Evolutionary conservation across 1,284 basidiomycete species (phyloP).

Genomic region (Moesziomyces sp.): DNA sequence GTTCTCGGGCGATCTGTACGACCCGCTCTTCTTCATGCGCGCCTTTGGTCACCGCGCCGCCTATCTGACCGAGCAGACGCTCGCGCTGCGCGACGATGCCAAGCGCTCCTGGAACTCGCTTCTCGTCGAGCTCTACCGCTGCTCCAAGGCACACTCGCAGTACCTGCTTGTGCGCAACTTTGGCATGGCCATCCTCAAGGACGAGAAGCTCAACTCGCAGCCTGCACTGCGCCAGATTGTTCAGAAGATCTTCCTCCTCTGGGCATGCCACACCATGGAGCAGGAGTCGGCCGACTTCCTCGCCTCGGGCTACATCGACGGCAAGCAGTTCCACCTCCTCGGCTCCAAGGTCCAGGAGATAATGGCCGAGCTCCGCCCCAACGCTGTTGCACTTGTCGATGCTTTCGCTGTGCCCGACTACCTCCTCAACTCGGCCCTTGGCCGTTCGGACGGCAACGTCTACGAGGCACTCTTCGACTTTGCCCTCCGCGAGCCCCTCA

Average conservation of each 20-base stretch:
- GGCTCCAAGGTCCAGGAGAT: slow-evolving; percentile 66
- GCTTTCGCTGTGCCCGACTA: slow-evolving; percentile 67
- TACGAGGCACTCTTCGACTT: slow-evolving; percentile 66
- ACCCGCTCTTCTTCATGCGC: slow-evolving; percentile 65
- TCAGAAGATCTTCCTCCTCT: slow-evolving; percentile 62
- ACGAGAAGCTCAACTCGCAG: slow-evolving; percentile 65
- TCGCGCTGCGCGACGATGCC: slow-evolving; percentile 67
- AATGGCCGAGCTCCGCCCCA: slow-evolving; percentile 66
- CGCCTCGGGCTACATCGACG: slow-evolving; percentile 67
- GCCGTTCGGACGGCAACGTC: slow-evolving; percentile 66
- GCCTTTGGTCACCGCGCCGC: slow-evolving; percentile 69
- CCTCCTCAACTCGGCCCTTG: slow-evolving; percentile 68
- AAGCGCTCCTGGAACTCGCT: slow-evolving; percentile 68
- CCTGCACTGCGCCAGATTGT: slow-evolving; percentile 68
- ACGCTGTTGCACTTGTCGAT: slow-evolving; percentile 65
- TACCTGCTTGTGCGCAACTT: slow-evolving; percentile 68
- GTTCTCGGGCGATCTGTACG: slow-evolving; percentile 59
- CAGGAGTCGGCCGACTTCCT: slow-evolving; percentile 68
- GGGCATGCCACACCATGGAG: slow-evolving; percentile 58
- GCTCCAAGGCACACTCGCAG: slow-evolving; percentile 59
- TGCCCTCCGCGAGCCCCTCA: slow-evolving; percentile 57
- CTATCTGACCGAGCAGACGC: slow-evolving; percentile 67
- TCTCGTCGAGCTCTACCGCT: slow-evolving; percentile 67
- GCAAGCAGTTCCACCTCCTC: slow-evolving; percentile 66
- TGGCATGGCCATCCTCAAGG: slow-evolving; percentile 67